These are phyloP conservation scores for Dactylellina haptotyla DNA, from an alignment of 2,329 filamentous ascomycete genomes.

Conservation along the genomic window DNA sequence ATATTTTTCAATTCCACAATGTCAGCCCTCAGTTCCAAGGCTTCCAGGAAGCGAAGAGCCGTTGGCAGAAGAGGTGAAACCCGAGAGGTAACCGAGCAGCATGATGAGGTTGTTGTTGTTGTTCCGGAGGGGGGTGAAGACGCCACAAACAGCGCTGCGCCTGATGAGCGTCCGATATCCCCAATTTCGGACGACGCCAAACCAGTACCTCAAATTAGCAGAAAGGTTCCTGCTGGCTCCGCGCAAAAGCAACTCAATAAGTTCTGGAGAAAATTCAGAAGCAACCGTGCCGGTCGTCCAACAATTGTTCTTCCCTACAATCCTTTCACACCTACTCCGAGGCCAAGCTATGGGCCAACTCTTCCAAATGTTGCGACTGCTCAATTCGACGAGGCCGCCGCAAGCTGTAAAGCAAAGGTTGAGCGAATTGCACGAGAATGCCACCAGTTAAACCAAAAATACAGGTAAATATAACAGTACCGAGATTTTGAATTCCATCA, in stretches of 20 bases:
- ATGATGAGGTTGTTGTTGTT: not conserved
- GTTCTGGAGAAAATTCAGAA: conserved; percentile 41
- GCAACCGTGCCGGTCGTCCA: conserved; percentile 34
- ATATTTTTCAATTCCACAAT: no score
- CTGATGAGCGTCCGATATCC: not conserved
- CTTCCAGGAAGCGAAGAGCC: no score
- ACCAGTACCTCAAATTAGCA: conserved; percentile 33
- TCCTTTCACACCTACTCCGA: conserved; percentile 17
- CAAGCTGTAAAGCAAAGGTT: conserved; percentile 62
- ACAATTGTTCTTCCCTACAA: conserved; percentile 40
- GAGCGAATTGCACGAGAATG: conserved; percentile 73
- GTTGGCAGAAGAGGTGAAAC: not conserved
- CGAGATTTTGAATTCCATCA: conserved; percentile 61
- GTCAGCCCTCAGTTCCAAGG: no score
- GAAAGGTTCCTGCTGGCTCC: conserved; percentile 26
- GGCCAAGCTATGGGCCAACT: conserved; percentile 36
- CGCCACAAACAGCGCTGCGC: not conserved
- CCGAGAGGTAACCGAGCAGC: conserved; percentile 5
- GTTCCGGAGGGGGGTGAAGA: no score
- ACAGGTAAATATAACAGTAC: conserved; percentile 68
- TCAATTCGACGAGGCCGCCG: conserved; percentile 55
- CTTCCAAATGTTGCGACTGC: conserved; percentile 50
- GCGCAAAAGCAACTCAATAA: conserved; percentile 47
- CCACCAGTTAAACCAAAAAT: conserved; percentile 82
- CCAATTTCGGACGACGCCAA: conserved; percentile 16